Percentiles rank a stretch among this genome's conserved stretches.
phyloP scores from a whole-genome alignment of 1,139 yeast species.

The Hemisphaericaspora xylanilytica region DNA sequence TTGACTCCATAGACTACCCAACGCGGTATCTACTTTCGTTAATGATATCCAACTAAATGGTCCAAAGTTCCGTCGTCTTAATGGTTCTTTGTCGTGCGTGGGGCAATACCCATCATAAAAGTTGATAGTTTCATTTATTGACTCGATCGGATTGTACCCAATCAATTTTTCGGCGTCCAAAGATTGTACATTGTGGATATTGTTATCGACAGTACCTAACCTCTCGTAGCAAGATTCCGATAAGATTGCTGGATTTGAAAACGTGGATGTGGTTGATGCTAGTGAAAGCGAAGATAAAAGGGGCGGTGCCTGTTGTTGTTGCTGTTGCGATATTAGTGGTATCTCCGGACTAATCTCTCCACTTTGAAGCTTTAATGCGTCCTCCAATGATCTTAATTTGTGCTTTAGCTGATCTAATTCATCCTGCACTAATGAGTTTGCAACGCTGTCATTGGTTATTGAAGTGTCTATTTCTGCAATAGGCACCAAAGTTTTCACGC shows the following conservation, averaged over 20 bases:
- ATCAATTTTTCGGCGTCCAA: conserved; percentile 4
- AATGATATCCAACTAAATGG: conserved; percentile 39
- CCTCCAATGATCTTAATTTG: conserved; percentile 16
- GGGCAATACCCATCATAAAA: conserved; percentile 34
- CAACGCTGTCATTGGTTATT: neutral
- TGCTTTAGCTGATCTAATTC: conserved; percentile 19
- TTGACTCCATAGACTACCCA: conserved; percentile 17
- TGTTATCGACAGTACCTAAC: neutral
- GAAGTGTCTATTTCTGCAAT: neutral
- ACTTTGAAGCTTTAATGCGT: conserved; percentile 8
- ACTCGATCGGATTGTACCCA: conserved; percentile 15
- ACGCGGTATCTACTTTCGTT: conserved; percentile 26
- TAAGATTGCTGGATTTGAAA: conserved; percentile 1
- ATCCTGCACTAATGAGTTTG: conserved; percentile 14
- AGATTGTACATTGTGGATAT: neutral
- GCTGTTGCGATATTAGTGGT: neutral
- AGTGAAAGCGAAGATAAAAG: neutral
- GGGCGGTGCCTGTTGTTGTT: neutral
- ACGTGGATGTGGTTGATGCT: neutral
- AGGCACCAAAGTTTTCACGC: neutral
- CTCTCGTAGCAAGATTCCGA: conserved; percentile 5
- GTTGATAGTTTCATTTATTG: conserved; percentile 26
- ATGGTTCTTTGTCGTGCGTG: conserved; percentile 24
- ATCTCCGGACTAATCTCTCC: conserved; percentile 5
- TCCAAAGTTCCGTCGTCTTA: conserved; percentile 26